Conservation (phyloP, 75 land plant genomes). For the Selaginella tamariscina region DNA sequence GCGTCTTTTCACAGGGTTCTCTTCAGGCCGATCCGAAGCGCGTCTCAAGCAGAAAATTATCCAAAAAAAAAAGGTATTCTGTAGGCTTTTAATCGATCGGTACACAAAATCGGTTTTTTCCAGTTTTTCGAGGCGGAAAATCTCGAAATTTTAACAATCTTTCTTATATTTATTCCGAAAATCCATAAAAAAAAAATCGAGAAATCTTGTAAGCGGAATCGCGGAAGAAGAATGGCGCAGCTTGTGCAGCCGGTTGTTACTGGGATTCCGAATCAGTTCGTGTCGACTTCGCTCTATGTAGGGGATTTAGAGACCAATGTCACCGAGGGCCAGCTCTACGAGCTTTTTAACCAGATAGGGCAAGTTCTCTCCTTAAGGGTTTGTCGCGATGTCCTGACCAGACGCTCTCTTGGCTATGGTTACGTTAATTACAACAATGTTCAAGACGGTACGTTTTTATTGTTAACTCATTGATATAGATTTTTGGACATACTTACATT, state of each 20-base stretch:
- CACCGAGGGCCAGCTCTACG: slow-evolving; percentile 41
- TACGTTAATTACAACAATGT: slow-evolving; percentile 49
- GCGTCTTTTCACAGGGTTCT: background rate
- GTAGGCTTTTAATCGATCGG: too few relatives aligned
- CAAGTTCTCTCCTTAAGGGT: slow-evolving; percentile 45
- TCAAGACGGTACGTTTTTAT: slow-evolving; percentile 32
- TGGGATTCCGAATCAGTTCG: slow-evolving; percentile 20
- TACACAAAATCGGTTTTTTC: too few relatives aligned
- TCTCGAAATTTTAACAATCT: too few relatives aligned
- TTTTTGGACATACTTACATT: background rate
- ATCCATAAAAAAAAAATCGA: background rate
- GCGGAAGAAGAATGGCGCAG: background rate
- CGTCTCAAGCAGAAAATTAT: background rate
- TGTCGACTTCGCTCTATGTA: slow-evolving; percentile 50
- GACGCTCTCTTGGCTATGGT: slow-evolving; percentile 51
- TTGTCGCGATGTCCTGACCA: slow-evolving; percentile 41
- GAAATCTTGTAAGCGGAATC: background rate
- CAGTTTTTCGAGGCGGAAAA: too few relatives aligned
- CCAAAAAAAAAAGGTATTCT: background rate
- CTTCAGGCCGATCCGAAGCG: background rate
- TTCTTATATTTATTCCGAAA: background rate
- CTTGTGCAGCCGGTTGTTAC: background rate
- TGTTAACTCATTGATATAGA: background rate
- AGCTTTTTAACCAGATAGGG: slow-evolving; percentile 44
- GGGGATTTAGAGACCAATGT: slow-evolving; percentile 46